A percentile compares a stretch with the other conserved stretches of the same genome.
Conservation (phyloP, 371 early-diverging fungal genomes). For the Funneliformis caledonium region DNA sequence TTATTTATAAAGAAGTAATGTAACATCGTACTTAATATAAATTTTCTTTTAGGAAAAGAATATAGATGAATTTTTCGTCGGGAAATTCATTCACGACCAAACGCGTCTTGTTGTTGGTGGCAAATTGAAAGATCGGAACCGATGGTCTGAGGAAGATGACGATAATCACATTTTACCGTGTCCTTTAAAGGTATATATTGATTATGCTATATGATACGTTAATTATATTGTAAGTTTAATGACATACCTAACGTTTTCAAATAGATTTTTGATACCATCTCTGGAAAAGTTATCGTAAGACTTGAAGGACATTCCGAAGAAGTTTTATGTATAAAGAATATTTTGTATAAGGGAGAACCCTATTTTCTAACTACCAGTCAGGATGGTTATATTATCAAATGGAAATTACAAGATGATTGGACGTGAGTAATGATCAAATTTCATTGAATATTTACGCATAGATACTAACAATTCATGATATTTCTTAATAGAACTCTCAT, state of each 20-base stretch:
- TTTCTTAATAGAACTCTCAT: conserved; percentile 52
- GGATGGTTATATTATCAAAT: conserved; percentile 89
- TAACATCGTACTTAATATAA: neutral
- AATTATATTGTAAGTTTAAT: neutral
- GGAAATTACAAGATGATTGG: conserved; percentile 84
- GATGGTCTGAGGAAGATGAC: conserved; percentile 86
- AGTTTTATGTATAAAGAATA: conserved; percentile 77
- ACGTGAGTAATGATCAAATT: conserved; percentile 28
- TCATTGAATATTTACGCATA: neutral
- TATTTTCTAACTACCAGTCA: conserved; percentile 89
- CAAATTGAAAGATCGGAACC: conserved; percentile 82
- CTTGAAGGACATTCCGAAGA: conserved; percentile 89
- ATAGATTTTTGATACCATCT: conserved; percentile 75
- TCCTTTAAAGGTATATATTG: conserved; percentile 70
- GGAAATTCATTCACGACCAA: conserved; percentile 68
- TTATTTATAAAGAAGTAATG: neutral
- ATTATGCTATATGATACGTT: neutral
- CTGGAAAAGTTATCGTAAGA: conserved; percentile 69
- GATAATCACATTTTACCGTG: conserved; percentile 92
- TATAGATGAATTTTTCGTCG: conserved; percentile 91
- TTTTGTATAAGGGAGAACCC: conserved; percentile 74
- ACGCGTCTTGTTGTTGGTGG: conserved; percentile 68
- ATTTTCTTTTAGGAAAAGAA: conserved; percentile 60
- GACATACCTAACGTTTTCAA: neutral
- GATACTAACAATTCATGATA: neutral